These are phyloP conservation scores for Alternaria infectoria DNA, from an alignment of 2,329 filamentous ascomycete genomes.

Conservation along the genomic window DNA sequence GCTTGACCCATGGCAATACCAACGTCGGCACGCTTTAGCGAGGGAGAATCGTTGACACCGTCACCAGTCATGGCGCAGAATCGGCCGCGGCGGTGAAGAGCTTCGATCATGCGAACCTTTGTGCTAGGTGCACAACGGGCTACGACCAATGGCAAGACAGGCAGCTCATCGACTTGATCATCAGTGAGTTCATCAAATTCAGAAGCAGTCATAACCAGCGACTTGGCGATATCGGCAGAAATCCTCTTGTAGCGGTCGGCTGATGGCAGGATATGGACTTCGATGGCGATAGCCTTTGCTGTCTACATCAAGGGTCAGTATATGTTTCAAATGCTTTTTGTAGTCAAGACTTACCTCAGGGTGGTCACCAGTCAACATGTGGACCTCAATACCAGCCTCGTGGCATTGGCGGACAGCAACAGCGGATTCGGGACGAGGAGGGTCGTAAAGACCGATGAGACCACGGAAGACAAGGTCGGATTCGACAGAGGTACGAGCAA, in stretches of 20 bases:
- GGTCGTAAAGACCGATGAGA: constrained; percentile 83
- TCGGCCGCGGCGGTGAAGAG: constrained; percentile 75
- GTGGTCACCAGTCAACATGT: constrained; percentile 58
- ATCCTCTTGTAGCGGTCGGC: constrained; percentile 28
- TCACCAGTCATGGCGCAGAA: constrained; percentile 91
- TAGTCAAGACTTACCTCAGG: constrained; percentile 45
- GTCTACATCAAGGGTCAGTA: neutral
- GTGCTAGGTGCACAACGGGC: constrained; percentile 85
- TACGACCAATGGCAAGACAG: constrained; percentile 79
- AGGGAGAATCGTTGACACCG: constrained; percentile 85
- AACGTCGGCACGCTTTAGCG: constrained; percentile 79
- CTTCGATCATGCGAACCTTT: constrained; percentile 90
- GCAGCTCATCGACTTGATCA: constrained; percentile 74
- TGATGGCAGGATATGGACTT: constrained; percentile 54
- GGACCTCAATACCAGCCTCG: constrained; percentile 55
- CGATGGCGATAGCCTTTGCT: constrained; percentile 50
- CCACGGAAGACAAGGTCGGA: constrained; percentile 74
- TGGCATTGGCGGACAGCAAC: constrained; percentile 54
- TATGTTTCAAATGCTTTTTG: constrained; percentile 25
- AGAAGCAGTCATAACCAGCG: constrained; percentile 50
- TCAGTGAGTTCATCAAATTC: constrained; percentile 81
- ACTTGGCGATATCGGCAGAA: constrained; percentile 36
- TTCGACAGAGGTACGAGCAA: constrained; percentile 69
- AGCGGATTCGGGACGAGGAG: constrained; percentile 80
- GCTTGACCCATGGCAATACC: constrained; percentile 86